Conservation (phyloP, 2,329 filamentous ascomycete species). For the Trichoderma sp. region DNA sequence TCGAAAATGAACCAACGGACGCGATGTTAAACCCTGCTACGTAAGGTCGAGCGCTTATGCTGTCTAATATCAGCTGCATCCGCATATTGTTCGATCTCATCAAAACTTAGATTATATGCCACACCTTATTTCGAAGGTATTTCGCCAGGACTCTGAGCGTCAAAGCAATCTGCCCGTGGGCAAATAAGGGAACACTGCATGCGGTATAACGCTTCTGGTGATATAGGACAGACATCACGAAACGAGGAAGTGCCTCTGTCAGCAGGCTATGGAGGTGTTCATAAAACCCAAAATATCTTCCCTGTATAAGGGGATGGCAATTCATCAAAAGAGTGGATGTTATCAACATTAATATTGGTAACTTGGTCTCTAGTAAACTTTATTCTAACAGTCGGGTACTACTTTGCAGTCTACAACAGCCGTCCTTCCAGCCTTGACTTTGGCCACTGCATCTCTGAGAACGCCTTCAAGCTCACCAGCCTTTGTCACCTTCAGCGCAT, state of each 20-base stretch:
- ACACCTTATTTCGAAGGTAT: background rate
- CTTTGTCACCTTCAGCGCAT: background rate
- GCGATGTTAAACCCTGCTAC: background rate
- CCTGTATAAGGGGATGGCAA: too few relatives aligned
- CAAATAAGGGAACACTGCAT: too few relatives aligned
- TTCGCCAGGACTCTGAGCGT: background rate
- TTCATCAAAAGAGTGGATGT: too few relatives aligned
- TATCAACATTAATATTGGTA: too few relatives aligned
- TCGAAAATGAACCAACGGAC: background rate
- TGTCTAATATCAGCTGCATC: background rate
- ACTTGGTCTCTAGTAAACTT: too few relatives aligned
- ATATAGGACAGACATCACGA: background rate
- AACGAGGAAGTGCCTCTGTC: too few relatives aligned
- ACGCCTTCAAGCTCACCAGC: background rate
- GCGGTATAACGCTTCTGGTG: background rate
- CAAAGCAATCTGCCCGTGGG: background rate
- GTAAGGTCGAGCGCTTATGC: background rate
- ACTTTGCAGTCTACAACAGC: background rate
- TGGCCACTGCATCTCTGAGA: background rate
- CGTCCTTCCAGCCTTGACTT: background rate
- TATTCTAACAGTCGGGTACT: background rate
- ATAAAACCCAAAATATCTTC: too few relatives aligned
- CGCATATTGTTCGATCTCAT: background rate
- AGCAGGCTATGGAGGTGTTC: too few relatives aligned
- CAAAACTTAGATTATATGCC: background rate